Evolutionary conservation across 345 rosid species (phyloP).

Genomic region (Mallotus nudiflorus): DNA sequence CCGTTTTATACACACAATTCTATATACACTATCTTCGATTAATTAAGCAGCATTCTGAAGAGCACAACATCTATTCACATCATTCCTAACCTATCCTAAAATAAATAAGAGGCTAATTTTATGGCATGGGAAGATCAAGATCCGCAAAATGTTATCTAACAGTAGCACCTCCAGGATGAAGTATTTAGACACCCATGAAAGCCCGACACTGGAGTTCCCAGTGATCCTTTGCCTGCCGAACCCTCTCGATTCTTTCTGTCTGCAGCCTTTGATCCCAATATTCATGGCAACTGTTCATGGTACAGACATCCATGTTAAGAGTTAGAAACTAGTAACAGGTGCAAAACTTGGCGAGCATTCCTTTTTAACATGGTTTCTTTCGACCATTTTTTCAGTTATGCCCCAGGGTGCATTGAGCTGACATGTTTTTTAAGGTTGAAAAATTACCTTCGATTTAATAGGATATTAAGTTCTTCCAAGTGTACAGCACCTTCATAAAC

Average conservation of each 20-base stretch:
- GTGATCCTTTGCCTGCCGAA: slow-evolving; percentile 69
- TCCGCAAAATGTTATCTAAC: background rate
- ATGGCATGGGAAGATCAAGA: background rate
- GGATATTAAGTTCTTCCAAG: slow-evolving; percentile 77
- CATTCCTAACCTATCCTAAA: background rate
- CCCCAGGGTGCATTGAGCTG: too few species aligned
- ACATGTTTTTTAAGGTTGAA: background rate
- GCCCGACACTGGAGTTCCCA: slow-evolving; percentile 81
- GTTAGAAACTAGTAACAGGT: slow-evolving; percentile 1
- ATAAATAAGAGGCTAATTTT: background rate
- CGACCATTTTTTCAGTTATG: background rate
- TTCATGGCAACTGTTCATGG: slow-evolving; percentile 58
- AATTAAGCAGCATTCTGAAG: background rate
- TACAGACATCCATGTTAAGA: slow-evolving; percentile 1
- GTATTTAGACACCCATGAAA: slow-evolving; percentile 52
- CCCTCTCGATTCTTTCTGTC: slow-evolving; percentile 68
- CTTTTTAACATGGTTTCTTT: background rate
- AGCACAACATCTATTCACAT: background rate
- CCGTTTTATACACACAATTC: background rate
- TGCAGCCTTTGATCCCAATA: slow-evolving; percentile 73
- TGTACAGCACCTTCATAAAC: slow-evolving; percentile 72
- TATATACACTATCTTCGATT: background rate
- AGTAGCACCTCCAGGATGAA: background rate
- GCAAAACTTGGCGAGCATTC: background rate
- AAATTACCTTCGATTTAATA: slow-evolving; percentile 66